These are phyloP conservation scores for Citrus australasica DNA, from an alignment of 345 rosid genomes.

Conservation along the genomic window DNA sequence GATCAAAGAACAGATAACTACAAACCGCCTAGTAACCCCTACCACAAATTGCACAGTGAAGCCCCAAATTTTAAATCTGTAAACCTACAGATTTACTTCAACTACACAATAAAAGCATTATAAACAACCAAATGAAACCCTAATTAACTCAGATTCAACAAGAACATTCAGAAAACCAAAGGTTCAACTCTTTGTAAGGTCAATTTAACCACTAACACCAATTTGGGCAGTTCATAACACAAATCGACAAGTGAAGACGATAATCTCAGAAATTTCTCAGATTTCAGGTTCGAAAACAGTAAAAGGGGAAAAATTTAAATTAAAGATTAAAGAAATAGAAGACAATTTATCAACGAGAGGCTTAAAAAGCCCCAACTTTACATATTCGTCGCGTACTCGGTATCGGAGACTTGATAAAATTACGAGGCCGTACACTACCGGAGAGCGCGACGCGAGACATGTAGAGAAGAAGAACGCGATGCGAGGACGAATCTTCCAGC, in stretches of 20 bases:
- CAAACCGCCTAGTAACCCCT: conserved; percentile 12
- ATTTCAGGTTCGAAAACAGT: conserved; percentile 17
- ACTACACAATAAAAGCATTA: conserved; percentile 1
- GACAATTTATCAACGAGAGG: neutral
- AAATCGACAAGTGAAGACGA: neutral
- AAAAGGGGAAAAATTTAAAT: neutral
- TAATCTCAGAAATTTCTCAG: conserved; percentile 19
- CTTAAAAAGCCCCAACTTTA: conserved; percentile 26
- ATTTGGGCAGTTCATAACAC: conserved; percentile 9
- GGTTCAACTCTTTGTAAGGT: neutral
- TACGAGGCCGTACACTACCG: conserved; percentile 45
- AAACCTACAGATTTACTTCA: neutral
- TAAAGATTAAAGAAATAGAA: conserved; percentile 5
- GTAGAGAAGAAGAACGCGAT: conserved; percentile 31
- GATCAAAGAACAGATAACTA: conserved; percentile 12
- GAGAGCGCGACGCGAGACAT: conserved; percentile 42
- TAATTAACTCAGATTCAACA: conserved; percentile 19
- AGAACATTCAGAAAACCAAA: conserved; percentile 20
- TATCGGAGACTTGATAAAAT: conserved; percentile 36
- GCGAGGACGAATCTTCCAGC: conserved; percentile 51
- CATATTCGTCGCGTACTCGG: conserved; percentile 58
- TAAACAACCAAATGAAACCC: conserved; percentile 17
- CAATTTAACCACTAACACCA: conserved; percentile 1
- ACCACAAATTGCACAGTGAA: neutral
- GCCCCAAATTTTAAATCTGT: conserved; percentile 7